Evolutionary conservation across 352 stramenopile species (phyloP).

Genomic region (Phytopythium boreale): DNA sequence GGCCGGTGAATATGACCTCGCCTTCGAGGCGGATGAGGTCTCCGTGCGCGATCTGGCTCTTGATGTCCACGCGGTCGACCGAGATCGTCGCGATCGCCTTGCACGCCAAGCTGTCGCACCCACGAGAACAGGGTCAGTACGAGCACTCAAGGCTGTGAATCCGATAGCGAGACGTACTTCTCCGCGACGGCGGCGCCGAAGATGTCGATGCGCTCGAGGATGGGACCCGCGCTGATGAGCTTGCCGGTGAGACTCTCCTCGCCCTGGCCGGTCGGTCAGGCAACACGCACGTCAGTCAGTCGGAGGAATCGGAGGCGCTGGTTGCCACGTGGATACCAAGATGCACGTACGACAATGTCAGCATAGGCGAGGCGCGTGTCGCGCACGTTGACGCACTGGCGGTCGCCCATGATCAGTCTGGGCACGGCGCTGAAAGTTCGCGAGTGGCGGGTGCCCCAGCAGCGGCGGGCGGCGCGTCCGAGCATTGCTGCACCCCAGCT

Average conservation of each 20-base stretch:
- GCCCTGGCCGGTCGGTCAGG: constrained; percentile 15
- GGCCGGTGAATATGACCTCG: constrained; percentile 58
- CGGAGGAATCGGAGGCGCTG: neutral
- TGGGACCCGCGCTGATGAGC: constrained; percentile 46
- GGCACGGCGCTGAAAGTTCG: constrained; percentile 16
- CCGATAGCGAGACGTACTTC: constrained; percentile 29
- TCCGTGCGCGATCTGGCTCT: constrained; percentile 57
- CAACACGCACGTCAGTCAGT: neutral
- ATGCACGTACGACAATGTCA: constrained; percentile 54
- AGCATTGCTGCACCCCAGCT: neutral
- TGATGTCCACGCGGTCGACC: constrained; percentile 65
- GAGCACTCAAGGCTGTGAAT: neutral
- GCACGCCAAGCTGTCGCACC: constrained; percentile 23
- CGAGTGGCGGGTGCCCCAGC: neutral
- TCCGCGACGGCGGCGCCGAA: constrained; percentile 60
- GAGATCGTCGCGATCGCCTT: constrained; percentile 64
- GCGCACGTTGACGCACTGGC: constrained; percentile 38
- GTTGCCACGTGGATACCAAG: too few species aligned
- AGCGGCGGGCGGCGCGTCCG: neutral
- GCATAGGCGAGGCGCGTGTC: constrained; percentile 55
- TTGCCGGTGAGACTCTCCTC: constrained; percentile 51
- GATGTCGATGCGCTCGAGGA: constrained; percentile 55
- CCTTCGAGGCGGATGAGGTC: constrained; percentile 64
- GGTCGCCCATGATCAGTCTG: constrained; percentile 11
- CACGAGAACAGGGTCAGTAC: neutral